Conservation (phyloP, 2,329 filamentous ascomycete species). For the Sarocladium kiliense region DNA sequence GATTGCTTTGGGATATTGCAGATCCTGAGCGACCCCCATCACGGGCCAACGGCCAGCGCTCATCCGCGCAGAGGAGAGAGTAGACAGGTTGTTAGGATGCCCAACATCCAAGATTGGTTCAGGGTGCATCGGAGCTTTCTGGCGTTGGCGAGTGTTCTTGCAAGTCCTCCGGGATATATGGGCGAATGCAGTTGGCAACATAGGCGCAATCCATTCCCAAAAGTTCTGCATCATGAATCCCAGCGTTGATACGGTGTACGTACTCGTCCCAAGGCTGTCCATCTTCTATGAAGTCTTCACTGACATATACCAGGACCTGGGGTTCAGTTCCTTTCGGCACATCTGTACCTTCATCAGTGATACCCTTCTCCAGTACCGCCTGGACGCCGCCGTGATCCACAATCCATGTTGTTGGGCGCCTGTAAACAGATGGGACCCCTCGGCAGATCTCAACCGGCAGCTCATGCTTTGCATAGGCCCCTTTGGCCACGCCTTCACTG, state of each 20-base stretch:
- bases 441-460: slow-evolving; percentile 27
- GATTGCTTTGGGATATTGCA: slow-evolving; percentile 27
- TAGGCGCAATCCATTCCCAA: slow-evolving; percentile 31
- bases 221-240: slow-evolving; percentile 28
- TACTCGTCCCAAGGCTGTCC: slow-evolving; percentile 34
- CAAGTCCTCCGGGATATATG: slow-evolving; percentile 23
- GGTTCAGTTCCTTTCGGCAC: slow-evolving; percentile 20
- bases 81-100: neutral
- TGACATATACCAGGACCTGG: slow-evolving; percentile 36
- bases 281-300: slow-evolving; percentile 24
- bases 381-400: slow-evolving; percentile 29
- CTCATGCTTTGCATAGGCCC: slow-evolving; percentile 31
- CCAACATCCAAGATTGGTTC: neutral
- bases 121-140: neutral
- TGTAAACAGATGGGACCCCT: slow-evolving; percentile 27
- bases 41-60: neutral
- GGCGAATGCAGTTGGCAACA: slow-evolving; percentile 30
- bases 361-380: slow-evolving; percentile 19
- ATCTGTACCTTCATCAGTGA: slow-evolving; percentile 12
- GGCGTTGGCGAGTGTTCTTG: neutral
- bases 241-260: slow-evolving; percentile 32
- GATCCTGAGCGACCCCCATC: slow-evolving; percentile 5
- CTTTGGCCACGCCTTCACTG: slow-evolving; percentile 34
- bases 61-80: neutral
- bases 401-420: slow-evolving; percentile 31